Conservation (phyloP, 495 filamentous ascomycete species). For the Aspergillus steynii region DNA sequence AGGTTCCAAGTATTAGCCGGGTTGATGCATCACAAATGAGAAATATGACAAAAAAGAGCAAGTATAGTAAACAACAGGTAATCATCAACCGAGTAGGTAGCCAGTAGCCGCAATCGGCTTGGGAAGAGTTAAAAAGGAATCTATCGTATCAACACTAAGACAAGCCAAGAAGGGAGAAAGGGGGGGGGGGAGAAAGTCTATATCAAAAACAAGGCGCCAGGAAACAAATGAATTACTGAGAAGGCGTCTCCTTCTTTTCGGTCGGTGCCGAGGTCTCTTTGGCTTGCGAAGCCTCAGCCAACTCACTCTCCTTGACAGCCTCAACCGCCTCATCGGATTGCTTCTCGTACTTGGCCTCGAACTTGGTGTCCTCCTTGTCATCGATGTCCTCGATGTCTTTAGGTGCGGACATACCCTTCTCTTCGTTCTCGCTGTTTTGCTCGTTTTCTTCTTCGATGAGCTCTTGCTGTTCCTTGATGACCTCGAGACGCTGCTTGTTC, state of each 20-base stretch:
- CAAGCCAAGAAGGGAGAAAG: conserved; percentile 16
- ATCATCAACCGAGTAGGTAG: not conserved
- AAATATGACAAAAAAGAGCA: conserved; percentile 7
- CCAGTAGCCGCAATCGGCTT: not conserved
- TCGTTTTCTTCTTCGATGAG: conserved; percentile 96
- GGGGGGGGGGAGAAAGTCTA: conserved; percentile 1
- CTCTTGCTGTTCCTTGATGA: conserved; percentile 97
- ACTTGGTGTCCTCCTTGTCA: conserved; percentile 58
- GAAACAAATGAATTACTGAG: not conserved
- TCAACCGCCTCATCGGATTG: conserved; percentile 45
- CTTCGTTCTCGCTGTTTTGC: conserved; percentile 76
- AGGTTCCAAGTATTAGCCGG: conserved; percentile 14
- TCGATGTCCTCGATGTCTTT: conserved; percentile 84
- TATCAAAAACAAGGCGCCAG: not conserved
- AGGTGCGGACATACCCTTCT: conserved; percentile 51
- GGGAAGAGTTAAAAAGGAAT: conserved; percentile 17
- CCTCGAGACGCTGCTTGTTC: conserved; percentile 99
- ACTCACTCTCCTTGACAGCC: conserved; percentile 42
- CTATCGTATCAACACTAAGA: conserved; percentile 29
- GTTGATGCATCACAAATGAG: conserved; percentile 7
- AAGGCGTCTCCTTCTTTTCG: conserved; percentile 26
- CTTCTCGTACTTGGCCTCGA: conserved; percentile 27
- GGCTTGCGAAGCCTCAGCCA: conserved; percentile 33
- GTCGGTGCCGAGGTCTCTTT: conserved; percentile 6
- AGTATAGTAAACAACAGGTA: conserved; percentile 7